Evolutionary conservation across 495 filamentous ascomycete species (phyloP).

Genomic region (Xylaria castorea): DNA sequence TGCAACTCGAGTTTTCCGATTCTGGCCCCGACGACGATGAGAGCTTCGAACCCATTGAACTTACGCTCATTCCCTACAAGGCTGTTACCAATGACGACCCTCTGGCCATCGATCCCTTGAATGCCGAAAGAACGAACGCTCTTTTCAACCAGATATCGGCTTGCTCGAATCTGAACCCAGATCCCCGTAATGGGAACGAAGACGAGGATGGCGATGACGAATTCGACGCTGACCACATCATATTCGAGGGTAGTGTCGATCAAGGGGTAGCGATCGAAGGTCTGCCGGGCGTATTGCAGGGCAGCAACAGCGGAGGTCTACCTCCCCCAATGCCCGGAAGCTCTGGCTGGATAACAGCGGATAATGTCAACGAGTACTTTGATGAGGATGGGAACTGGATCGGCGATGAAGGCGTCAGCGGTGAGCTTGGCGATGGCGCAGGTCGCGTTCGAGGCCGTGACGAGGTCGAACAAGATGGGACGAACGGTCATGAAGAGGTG

Average conservation of each 20-base stretch:
- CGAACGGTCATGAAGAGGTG: slow-evolving; percentile 36
- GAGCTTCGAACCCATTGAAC: slow-evolving; percentile 69
- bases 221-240: slow-evolving; percentile 49
- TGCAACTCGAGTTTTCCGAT: slow-evolving; percentile 73
- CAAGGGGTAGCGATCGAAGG: slow-evolving; percentile 50
- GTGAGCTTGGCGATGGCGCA: slow-evolving; percentile 54
- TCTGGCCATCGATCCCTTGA: slow-evolving; percentile 34
- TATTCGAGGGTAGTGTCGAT: slow-evolving; percentile 61
- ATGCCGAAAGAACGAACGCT: slow-evolving; percentile 43
- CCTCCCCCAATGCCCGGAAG: slow-evolving; percentile 84
- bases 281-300: slow-evolving; percentile 51
- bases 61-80: slow-evolving; percentile 72
- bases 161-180: slow-evolving; percentile 90
- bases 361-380: slow-evolving; percentile 85
- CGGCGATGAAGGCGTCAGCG: slow-evolving; percentile 47
- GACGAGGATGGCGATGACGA: slow-evolving; percentile 62
- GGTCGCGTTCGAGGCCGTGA: slow-evolving; percentile 49
- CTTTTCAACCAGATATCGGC: slow-evolving; percentile 83
- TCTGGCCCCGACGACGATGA: slow-evolving; percentile 67
- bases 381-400: slow-evolving; percentile 64
- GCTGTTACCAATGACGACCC: slow-evolving; percentile 24
- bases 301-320: slow-evolving; percentile 59
- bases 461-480: slow-evolving; percentile 45
- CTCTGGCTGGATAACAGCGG: slow-evolving; percentile 93
- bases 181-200: slow-evolving; percentile 63